Conservation (phyloP, 768 basidiomycete species). For the Pulveroboletus frians region DNA sequence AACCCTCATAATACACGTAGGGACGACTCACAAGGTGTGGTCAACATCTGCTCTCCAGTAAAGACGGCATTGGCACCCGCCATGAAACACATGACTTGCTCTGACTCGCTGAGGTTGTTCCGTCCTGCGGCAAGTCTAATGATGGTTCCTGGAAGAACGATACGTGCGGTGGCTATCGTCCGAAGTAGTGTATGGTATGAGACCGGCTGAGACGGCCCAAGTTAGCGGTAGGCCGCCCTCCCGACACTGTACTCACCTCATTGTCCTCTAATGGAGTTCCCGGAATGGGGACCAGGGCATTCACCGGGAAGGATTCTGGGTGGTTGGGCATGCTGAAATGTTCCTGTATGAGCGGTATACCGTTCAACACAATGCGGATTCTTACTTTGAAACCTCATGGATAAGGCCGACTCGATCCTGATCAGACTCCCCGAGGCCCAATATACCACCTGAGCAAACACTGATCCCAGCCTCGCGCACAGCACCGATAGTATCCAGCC, state of each 20-base stretch:
- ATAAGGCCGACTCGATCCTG: conserved; percentile 89
- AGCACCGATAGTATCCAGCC: conserved; percentile 81
- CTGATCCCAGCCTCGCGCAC: conserved; percentile 95
- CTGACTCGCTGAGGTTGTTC: conserved; percentile 80
- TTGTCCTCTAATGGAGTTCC: conserved; percentile 93
- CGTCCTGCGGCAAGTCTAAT: conserved; percentile 94
- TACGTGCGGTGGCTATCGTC: conserved; percentile 92
- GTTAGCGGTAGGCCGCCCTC: conserved; percentile 5
- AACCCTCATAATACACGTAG: neutral
- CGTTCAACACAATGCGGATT: conserved; percentile 4
- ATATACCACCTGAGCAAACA: conserved; percentile 94
- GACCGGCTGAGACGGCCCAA: conserved; percentile 52
- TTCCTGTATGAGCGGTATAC: conserved; percentile 2
- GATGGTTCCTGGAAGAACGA: conserved; percentile 87
- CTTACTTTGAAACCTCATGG: conserved; percentile 86
- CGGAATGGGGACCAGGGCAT: conserved; percentile 91
- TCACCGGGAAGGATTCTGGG: conserved; percentile 98
- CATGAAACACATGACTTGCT: conserved; percentile 98
- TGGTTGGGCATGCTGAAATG: conserved; percentile 79
- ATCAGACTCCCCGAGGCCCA: conserved; percentile 91
- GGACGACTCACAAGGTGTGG: conserved; percentile 77
- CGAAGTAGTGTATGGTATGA: conserved; percentile 79
- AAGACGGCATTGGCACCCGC: conserved; percentile 98
- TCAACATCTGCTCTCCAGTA: conserved; percentile 97
- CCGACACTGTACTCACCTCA: conserved; percentile 46